Percentiles rank a stretch among this genome's conserved stretches.
Conservation (phyloP, 345 rosid genomes). For the Geranium rotundifolium region DNA sequence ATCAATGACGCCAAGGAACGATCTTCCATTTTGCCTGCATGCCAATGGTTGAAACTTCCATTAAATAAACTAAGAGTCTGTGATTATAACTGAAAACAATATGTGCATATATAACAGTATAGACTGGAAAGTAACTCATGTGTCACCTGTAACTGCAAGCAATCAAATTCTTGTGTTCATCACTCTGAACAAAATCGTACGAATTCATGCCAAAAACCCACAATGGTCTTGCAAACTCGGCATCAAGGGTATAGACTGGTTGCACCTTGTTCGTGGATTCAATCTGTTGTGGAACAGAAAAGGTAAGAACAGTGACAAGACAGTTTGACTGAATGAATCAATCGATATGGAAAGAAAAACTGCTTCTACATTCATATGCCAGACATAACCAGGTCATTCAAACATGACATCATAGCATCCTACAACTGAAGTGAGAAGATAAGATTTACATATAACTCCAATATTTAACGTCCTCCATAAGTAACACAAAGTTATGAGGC, state of each 20-base stretch:
- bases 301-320: not conserved
- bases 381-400: no score
- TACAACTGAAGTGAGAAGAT: no score
- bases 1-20: slow-evolving; percentile 70
- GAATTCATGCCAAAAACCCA: slow-evolving; percentile 82
- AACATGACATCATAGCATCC: no score
- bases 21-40: slow-evolving; percentile 84
- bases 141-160: slow-evolving; percentile 79
- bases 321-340: not conserved
- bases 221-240: slow-evolving; percentile 78
- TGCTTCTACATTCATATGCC: not conserved
- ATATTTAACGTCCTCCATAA: no score
- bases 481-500: no score
- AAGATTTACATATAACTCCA: no score
- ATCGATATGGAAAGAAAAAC: not conserved
- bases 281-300: slow-evolving; percentile 29
- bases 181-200: slow-evolving; percentile 52
- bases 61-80: not conserved
- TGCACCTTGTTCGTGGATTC: slow-evolving; percentile 55
- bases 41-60: slow-evolving; percentile 7
- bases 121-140: slow-evolving; percentile 10
- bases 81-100: slow-evolving; percentile 1
- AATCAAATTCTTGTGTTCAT: slow-evolving; percentile 47
- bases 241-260: slow-evolving; percentile 48
- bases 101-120: not conserved